Conservation (phyloP, 495 filamentous ascomycete species). For the Trichocladium antarcticum region DNA sequence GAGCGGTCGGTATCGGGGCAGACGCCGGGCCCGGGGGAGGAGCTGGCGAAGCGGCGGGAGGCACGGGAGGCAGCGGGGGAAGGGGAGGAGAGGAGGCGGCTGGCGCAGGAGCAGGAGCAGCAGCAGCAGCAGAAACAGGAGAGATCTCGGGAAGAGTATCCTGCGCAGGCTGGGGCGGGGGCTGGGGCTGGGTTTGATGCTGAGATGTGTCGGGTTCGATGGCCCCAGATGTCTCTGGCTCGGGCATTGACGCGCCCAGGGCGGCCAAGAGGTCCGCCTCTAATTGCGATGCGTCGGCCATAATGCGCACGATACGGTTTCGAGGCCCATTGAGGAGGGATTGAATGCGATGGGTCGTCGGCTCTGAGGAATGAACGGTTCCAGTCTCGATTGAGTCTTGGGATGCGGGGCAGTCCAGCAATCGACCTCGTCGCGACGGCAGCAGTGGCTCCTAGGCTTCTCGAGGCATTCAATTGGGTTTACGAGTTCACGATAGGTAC, state of each 20-base stretch:
- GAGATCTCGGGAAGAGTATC: background rate
- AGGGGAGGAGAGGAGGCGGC: background rate
- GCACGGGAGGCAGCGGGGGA: background rate
- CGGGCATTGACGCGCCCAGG: constrained; percentile 4
- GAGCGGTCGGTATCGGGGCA: background rate
- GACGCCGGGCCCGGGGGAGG: background rate
- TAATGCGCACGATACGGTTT: constrained; percentile 3
- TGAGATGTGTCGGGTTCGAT: background rate
- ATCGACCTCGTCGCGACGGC: background rate
- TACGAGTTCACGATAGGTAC: background rate
- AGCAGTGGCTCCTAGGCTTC: background rate
- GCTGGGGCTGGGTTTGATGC: background rate
- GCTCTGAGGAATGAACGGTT: background rate
- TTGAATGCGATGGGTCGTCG: background rate
- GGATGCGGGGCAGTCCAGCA: background rate
- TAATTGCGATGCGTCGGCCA: constrained; percentile 12
- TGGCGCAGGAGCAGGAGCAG: background rate
- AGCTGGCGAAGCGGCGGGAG: background rate
- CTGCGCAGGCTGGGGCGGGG: background rate
- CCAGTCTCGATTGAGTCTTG: background rate
- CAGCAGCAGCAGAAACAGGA: background rate
- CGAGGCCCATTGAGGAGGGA: constrained; percentile 7
- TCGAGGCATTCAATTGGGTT: background rate
- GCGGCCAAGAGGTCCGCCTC: constrained; percentile 14
- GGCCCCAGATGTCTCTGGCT: background rate